Evolutionary conservation across 345 rosid genomes (phyloP).

Genomic region (Anacardium occidentale): DNA sequence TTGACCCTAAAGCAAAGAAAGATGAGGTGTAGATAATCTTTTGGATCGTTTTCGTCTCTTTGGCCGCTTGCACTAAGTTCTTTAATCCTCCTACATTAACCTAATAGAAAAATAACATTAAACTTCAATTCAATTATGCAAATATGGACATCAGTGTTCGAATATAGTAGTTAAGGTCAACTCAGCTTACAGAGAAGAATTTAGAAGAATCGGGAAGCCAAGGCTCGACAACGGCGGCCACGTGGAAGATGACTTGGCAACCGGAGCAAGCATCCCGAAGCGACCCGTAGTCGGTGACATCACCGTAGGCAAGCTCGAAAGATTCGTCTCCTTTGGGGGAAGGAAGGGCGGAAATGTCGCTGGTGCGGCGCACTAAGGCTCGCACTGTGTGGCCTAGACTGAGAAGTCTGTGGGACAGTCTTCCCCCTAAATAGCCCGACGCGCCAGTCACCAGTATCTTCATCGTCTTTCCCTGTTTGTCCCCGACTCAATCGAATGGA

Average conservation of each 20-base stretch:
- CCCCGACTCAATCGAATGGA: neutral
- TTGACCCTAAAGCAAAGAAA: slow-evolving; percentile 83
- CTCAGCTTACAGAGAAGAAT: slow-evolving; percentile 60
- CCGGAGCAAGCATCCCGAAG: slow-evolving; percentile 62
- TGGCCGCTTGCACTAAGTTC: slow-evolving; percentile 64
- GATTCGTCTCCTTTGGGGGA: slow-evolving; percentile 20
- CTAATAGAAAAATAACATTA: slow-evolving; percentile 26
- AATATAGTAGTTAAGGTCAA: neutral
- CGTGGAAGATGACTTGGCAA: slow-evolving; percentile 75
- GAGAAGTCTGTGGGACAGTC: slow-evolving; percentile 68
- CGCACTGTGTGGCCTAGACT: slow-evolving; percentile 61
- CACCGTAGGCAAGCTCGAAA: slow-evolving; percentile 72
- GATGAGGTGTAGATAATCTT: slow-evolving; percentile 85
- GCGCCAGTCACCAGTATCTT: slow-evolving; percentile 78
- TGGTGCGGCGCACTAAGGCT: slow-evolving; percentile 80
- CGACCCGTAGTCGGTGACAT: slow-evolving; percentile 67
- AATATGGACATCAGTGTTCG: neutral
- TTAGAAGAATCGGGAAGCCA: slow-evolving; percentile 84
- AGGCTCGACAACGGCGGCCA: slow-evolving; percentile 86
- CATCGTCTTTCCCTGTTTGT: slow-evolving; percentile 25
- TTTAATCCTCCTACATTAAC: slow-evolving; percentile 85
- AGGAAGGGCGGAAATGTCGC: slow-evolving; percentile 68
- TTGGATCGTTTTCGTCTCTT: slow-evolving; percentile 49
- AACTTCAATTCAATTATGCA: neutral
- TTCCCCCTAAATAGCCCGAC: slow-evolving; percentile 79